Base-by-base conservation (phyloP, 148 eudicot genomes). In the Vaccinium myrtillus region DNA sequence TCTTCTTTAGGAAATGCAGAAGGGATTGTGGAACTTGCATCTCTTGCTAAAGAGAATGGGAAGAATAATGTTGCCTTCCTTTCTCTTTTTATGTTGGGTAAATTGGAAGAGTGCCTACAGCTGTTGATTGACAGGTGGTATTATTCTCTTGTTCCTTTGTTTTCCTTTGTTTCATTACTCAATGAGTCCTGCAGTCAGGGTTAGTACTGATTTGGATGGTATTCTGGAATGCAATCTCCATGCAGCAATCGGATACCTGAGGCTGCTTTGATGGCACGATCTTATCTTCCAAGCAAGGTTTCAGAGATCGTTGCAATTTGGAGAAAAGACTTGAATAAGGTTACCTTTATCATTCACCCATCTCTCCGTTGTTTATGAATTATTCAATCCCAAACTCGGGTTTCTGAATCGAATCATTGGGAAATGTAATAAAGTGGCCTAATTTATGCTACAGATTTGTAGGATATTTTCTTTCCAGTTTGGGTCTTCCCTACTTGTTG, bases 1-100 rank as follows among this genome's bases (percentile, higher is more conserved):
- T 97, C 98, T 82, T 94, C 99, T 82, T 90, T 97, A 85, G 99
- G 99, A 86, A 95, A 97, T 90, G 98, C 98, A 51, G 95, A 95
- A 84, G 99, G 97, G 82, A 90, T 97, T 54, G 87, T 92, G 55
- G 86, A 85, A 81, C 98, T 96, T 85, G 95, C 96, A 65, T 89
- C 90, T 82, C 88, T 91, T 83, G 95, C 99, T 82, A 92, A 91
- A 91, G 95, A 92, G 89, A 87, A 93, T 83, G 99, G 98, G 78
- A 96, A 94, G 86, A 94, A 96, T 84, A 96, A 96, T 87, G 98
- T 96, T 87, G 92, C 99, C 77, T 96, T 96, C 84, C 93, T 93
- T 83, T 94, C 94, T 89, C 90, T 96, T 77, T 96, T 93, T 88
- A 90, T 91, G 92, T 87, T 95, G 92, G 97, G 97, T 76, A 96